Base-by-base conservation (phyloP, 2,329 filamentous ascomycete species). In the Trichophyton benhamiae region DNA sequence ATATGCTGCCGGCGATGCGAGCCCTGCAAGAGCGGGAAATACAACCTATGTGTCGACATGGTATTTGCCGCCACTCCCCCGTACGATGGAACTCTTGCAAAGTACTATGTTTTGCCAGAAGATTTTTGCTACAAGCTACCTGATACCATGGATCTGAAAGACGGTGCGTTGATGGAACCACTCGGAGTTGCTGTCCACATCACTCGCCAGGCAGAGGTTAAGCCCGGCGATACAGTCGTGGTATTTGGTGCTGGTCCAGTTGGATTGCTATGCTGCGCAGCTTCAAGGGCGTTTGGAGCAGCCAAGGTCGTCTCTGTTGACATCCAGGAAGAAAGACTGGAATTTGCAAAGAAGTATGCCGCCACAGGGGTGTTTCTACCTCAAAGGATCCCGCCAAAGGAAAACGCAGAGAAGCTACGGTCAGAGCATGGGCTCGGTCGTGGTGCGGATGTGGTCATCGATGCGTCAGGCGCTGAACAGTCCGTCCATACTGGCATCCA, bases 111-210 rank as follows among this genome's bases (percentile, higher is more conserved):
- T 13, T 80, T 92, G 5, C 89, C 92, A 1, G 84, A 87, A 67
- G 92, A 96, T 74, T 96, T 95, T 73, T 96, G 91, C 82, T 95
- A 92, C 77, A 90, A 89, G 78, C 83, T 97, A 4, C 91, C 92
- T 0, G 83, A 87, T 17, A 75, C 79, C 66, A 84, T 97, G 59
- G 85, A 82, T 0, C 78, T 95, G 60, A 87, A 94, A 72, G 90
- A 96, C 76, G 94, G 91, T 62, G 92, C 94, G 1, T 77, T 97
- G 64, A 85, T 97, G 69, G 92, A 97, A 80, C 91, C 91, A 2
- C 83, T 95, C 42, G 85, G 87, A 55, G 90, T 95, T 30, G 90
- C 87, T 13, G 90, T 95, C 36, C 91, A 95, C 77, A 89, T 94
- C 67, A 85, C 86, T 63, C 84, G 84, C 67, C 88, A 91, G 76